Conservation (phyloP, 1,284 basidiomycete species). For the Abortiporus biennis region DNA sequence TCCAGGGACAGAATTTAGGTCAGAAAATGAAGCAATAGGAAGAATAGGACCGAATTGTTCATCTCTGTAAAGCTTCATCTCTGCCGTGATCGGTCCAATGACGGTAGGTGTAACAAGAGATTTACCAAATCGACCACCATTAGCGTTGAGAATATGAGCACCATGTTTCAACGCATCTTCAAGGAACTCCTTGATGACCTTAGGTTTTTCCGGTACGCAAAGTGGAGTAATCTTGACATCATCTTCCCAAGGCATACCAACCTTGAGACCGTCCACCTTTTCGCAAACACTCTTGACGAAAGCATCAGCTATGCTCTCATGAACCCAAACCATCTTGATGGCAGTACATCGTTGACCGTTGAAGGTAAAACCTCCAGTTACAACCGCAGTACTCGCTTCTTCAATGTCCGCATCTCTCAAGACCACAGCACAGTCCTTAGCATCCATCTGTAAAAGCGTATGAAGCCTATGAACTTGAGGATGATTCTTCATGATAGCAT, state of each 20-base stretch:
- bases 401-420: slow-evolving; percentile 7
- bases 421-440: slow-evolving; percentile 1
- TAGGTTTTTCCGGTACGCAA: slow-evolving; percentile 6
- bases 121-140: slow-evolving; percentile 3
- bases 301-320: slow-evolving; percentile 5
- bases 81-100: slow-evolving; percentile 5
- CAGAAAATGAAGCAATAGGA: slow-evolving; percentile 5
- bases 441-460: slow-evolving; percentile 5
- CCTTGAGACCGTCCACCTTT: slow-evolving; percentile 7
- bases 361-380: slow-evolving; percentile 6
- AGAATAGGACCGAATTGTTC: slow-evolving; percentile 9
- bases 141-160: slow-evolving; percentile 9
- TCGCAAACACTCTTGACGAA: slow-evolving; percentile 2
- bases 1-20: slow-evolving; percentile 1
- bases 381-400: slow-evolving; percentile 1
- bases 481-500: slow-evolving; percentile 6
- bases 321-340: slow-evolving; percentile 8
- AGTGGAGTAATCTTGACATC: slow-evolving; percentile 8
- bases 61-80: slow-evolving; percentile 7
- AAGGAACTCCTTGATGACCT: slow-evolving; percentile 1
- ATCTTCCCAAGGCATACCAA: slow-evolving; percentile 10
- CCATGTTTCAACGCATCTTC: slow-evolving; percentile 8
- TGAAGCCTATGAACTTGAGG: slow-evolving; percentile 4
- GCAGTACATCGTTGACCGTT: slow-evolving; percentile 9
- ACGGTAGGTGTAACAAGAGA: slow-evolving; percentile 8